Base-by-base conservation (phyloP, 148 eudicot species). In the Camellia japonica region DNA sequence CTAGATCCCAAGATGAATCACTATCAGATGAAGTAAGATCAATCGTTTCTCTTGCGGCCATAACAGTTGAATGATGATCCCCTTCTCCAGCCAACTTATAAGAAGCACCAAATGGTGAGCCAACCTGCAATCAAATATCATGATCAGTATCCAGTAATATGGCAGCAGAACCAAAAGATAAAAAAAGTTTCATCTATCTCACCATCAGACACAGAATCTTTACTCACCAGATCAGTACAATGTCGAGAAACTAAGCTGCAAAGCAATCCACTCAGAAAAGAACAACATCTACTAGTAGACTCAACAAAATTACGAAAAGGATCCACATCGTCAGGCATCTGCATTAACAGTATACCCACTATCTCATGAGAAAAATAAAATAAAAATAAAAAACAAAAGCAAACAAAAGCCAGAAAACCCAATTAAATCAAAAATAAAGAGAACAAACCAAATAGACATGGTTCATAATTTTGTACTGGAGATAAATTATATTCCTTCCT, bases 1-100 rank as follows among this genome's bases (percentile, higher is more conserved):
- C 90, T 59, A 89, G 78, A 80, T 89, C 90, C 80, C 87, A 81
- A 54, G 85, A 84, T 71, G 79, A 86, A 54, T 89, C 93, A 80
- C 87, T 88, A 46, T 90, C 97, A 43, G 91, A 80, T 0, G 97
- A 95, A 19, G 89, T 80, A 80, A 93, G 86, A 51, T 89, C 90
- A 78, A 93, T 90, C 30, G 86, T 81, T 65, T 86, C 91, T 88
- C 83, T 84, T 12, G 69, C 56, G 70, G 78, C 82, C 85, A 75
- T 78, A 64, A 76, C 77, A 73, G 65, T 38, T 59, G 82, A 89
- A 76, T 46, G 56, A 65, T 49, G 55, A 80, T 69, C 76, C 62
- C 77, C 78, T 59, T 71, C 51, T 74, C 65, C 19, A 47, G 60
- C 43, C 44, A 56, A 82, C 23, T 79, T 83, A 83, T 43, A 59